phyloP scores from a whole-genome alignment of 768 basidiomycete species.

The Dentipellis sp. region DNA sequence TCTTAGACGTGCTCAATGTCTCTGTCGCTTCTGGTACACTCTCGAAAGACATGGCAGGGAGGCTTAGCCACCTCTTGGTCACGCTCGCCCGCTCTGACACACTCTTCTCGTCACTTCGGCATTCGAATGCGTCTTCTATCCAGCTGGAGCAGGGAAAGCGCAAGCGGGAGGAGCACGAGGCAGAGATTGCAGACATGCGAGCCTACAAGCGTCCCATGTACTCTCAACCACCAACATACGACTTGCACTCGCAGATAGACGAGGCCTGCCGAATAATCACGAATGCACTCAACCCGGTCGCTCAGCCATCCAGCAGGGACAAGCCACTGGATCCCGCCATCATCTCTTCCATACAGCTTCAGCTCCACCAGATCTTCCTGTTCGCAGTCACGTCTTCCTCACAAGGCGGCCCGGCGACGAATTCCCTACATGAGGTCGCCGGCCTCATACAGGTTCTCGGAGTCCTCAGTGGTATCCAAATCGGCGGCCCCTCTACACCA shows the following conservation, averaged over 20 bases:
- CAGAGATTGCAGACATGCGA: constrained; percentile 25
- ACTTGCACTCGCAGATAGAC: constrained; percentile 43
- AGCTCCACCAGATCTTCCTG: constrained; percentile 69
- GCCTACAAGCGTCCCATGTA: constrained; percentile 14
- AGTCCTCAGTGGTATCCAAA: constrained; percentile 70
- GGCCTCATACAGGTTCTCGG: constrained; percentile 80
- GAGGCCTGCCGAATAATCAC: constrained; percentile 54
- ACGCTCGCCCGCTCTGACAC: constrained; percentile 54
- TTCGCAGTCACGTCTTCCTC: constrained; percentile 60
- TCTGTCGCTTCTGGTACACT: constrained; percentile 40
- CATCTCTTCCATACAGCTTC: constrained; percentile 62
- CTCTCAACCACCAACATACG: constrained; percentile 15
- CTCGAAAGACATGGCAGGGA: constrained; percentile 41
- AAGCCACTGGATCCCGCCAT: constrained; percentile 41
- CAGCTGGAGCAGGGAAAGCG: constrained; percentile 69
- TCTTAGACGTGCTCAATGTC: constrained; percentile 46
- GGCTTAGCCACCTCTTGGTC: constrained; percentile 54
- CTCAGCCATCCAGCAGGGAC: background rate
- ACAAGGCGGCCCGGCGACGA: constrained; percentile 36
- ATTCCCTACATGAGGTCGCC: constrained; percentile 62
- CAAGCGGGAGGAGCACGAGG: constrained; percentile 43
- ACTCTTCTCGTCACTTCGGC: constrained; percentile 57
- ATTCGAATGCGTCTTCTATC: constrained; percentile 51
- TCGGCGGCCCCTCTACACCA: constrained; percentile 26
- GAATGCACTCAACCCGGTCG: constrained; percentile 28